Evolutionary conservation across 768 basidiomycete species (phyloP).

Genomic region (Termitomyces sp.): DNA sequence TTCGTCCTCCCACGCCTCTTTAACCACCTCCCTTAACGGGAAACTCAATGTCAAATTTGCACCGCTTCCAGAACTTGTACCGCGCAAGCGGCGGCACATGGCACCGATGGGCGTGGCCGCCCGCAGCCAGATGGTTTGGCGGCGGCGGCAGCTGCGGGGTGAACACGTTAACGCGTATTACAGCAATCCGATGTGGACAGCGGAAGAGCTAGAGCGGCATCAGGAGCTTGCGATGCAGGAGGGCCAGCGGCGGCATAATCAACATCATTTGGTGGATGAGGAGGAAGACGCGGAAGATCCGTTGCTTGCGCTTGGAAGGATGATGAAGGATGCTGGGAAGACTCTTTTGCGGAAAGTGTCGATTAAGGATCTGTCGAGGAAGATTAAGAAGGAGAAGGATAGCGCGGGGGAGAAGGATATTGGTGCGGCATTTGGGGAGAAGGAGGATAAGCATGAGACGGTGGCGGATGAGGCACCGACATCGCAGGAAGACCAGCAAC

Average conservation of each 20-base stretch:
- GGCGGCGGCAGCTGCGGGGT: slow-evolving; percentile 20
- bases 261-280: slow-evolving; percentile 14
- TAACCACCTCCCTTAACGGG: slow-evolving; percentile 29
- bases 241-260: slow-evolving; percentile 13
- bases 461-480: background rate
- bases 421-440: background rate
- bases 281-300: slow-evolving; percentile 40
- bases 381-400: slow-evolving; percentile 11
- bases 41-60: slow-evolving; percentile 51
- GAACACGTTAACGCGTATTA: slow-evolving; percentile 2
- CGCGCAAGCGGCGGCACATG: slow-evolving; percentile 43
- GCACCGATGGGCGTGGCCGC: slow-evolving; percentile 56
- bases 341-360: slow-evolving; percentile 50
- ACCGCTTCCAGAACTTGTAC: slow-evolving; percentile 51
- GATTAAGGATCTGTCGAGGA: slow-evolving; percentile 27
- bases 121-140: slow-evolving; percentile 35
- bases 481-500: slow-evolving; percentile 1
- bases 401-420: slow-evolving; percentile 13
- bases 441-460: slow-evolving; percentile 2
- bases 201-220: slow-evolving; percentile 35
- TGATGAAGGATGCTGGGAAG: slow-evolving; percentile 49
- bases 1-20: slow-evolving; percentile 32
- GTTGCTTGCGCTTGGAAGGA: slow-evolving; percentile 43
- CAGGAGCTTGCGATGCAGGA: slow-evolving; percentile 19
- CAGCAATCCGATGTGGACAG: slow-evolving; percentile 31